A percentile compares a stretch with the other conserved stretches of the same genome.
Evolutionary conservation across 768 basidiomycete species (phyloP).

Genomic region (Kwoniella sp.): DNA sequence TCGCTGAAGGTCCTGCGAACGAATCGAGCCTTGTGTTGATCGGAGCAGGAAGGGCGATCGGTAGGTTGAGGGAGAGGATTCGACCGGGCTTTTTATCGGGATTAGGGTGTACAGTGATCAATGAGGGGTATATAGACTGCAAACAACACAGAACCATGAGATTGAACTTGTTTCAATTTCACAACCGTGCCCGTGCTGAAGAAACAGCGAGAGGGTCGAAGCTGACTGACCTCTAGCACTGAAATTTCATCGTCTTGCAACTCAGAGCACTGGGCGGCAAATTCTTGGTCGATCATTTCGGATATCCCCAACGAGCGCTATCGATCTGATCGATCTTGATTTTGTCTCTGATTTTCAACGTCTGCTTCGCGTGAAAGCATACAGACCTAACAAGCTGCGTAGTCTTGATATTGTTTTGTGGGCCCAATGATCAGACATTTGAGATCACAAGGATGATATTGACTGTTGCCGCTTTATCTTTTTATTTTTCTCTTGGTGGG

Average conservation of each 20-base stretch:
- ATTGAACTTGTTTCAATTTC: no score
- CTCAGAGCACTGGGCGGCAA: conserved; percentile 24
- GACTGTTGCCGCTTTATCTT: background rate
- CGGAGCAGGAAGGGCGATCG: conserved; percentile 27
- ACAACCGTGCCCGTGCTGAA: no score
- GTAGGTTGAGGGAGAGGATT: conserved; percentile 30
- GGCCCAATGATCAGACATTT: no score
- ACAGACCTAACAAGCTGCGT: no score
- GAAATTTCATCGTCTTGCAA: conserved; percentile 46
- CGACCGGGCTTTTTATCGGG: conserved; percentile 25
- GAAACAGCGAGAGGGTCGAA: no score
- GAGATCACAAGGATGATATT: no score
- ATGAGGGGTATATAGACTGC: conserved; percentile 42
- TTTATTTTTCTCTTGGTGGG: background rate
- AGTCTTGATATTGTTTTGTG: no score
- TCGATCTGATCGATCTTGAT: background rate
- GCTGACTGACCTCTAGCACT: conserved; percentile 43
- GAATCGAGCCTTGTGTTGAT: conserved; percentile 9
- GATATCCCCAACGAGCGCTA: conserved; percentile 4
- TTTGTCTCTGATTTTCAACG: no score
- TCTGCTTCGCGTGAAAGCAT: no score
- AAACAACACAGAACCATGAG: no score
- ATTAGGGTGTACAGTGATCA: conserved; percentile 22
- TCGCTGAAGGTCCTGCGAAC: conserved; percentile 14
- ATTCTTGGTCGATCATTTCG: conserved; percentile 4